phyloP scores from a whole-genome alignment of 257 asterid species.

The Przewalskia tangutica region DNA sequence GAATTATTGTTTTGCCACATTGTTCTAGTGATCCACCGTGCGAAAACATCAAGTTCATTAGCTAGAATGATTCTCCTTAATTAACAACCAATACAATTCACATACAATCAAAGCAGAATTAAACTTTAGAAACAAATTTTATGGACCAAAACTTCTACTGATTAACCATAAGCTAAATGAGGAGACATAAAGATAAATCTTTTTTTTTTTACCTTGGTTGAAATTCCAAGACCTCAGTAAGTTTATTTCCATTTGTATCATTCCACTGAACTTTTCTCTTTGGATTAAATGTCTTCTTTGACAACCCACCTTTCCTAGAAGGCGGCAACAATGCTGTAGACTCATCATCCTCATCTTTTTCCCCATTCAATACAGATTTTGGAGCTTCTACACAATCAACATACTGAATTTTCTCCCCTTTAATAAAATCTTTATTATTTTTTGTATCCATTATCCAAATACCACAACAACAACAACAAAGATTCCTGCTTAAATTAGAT shows the following conservation, averaged over 20 bases:
- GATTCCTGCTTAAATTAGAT: neutral
- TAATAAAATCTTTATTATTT: neutral
- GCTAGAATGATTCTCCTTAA: neutral
- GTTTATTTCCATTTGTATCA: constrained; percentile 71
- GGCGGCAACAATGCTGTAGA: constrained; percentile 47
- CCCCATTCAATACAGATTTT: constrained; percentile 29
- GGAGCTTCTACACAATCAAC: constrained; percentile 24
- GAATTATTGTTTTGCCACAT: neutral
- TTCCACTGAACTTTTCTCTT: constrained; percentile 83
- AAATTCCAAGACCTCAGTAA: constrained; percentile 71
- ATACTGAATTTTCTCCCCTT: constrained; percentile 21
- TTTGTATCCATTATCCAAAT: constrained; percentile 39
- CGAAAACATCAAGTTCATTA: neutral
- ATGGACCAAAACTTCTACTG: neutral
- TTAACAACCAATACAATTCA: neutral
- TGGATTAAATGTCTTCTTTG: constrained; percentile 38
- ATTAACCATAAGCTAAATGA: neutral
- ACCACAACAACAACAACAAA: neutral
- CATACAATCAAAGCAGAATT: neutral
- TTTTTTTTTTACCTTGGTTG: constrained; percentile 56
- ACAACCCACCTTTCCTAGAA: constrained; percentile 33
- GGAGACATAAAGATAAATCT: neutral
- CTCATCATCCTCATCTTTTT: constrained; percentile 43
- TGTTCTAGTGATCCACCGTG: neutral
- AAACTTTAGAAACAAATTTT: neutral